Percentiles rank a stretch among this genome's conserved stretches.
These are phyloP conservation scores for Paecilomyces variotii DNA, from an alignment of 2,329 filamentous ascomycete species.

Conservation along the genomic window DNA sequence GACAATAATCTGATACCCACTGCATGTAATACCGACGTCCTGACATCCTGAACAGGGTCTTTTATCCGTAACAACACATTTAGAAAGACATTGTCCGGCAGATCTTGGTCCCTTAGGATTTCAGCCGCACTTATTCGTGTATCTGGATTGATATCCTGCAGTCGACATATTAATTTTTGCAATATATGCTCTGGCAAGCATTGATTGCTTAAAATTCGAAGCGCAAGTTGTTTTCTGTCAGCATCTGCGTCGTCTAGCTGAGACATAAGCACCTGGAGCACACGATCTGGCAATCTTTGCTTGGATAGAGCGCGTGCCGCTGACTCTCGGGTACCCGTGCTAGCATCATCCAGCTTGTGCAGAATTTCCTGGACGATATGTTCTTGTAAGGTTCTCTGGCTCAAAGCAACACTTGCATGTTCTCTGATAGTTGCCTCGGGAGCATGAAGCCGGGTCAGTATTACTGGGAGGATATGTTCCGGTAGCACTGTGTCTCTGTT, in stretches of 20 bases:
- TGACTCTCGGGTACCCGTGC: neutral
- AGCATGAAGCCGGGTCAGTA: neutral
- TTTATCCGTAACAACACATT: neutral
- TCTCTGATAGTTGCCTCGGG: neutral
- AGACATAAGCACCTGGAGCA: neutral
- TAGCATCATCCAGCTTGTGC: neutral
- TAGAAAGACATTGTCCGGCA: neutral
- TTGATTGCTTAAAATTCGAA: neutral
- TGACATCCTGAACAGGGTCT: neutral
- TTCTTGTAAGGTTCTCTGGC: neutral
- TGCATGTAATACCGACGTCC: too few relatives aligned
- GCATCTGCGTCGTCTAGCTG: neutral
- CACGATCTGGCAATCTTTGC: neutral
- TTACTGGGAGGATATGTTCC: neutral
- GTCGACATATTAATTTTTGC: neutral
- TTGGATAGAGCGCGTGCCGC: neutral
- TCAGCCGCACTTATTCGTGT: neutral
- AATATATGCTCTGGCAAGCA: neutral
- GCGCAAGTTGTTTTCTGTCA: neutral
- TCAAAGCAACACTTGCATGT: neutral
- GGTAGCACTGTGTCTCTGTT: neutral
- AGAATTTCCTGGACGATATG: neutral
- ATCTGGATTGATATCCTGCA: neutral
- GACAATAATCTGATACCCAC: too few relatives aligned
- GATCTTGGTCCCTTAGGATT: neutral